Evolutionary conservation across 2,329 filamentous ascomycete species (phyloP), one percentile per base, ranked within the genome.

Genomic region (Fusarium compactum): DNA sequence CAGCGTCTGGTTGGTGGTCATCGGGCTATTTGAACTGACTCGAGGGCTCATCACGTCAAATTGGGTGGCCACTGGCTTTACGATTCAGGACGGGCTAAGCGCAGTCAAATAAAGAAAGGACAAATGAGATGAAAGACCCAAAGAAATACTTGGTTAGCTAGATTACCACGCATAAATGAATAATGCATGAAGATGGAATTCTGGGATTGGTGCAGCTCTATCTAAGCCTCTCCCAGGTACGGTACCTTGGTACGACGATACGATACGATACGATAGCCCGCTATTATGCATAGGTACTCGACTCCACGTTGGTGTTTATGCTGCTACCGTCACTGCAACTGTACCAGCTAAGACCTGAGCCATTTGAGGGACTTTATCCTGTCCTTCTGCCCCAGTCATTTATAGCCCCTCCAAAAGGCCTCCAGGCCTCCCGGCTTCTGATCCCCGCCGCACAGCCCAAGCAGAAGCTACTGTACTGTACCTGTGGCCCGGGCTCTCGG

Each of bases 21-120:
- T 46, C 55, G 50, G 51, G 44, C 40, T 38, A 38, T 38, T 51
- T 63, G 44, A 29, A 58, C 68, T 71, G 68, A 71, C 68, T 71
- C 68, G 50, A 53, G 38, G 24, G 11, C 44, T 32, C 46, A 46
- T 38, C 59, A 62, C 34, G 29, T 29, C 44, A 62, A 40, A 69
- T 71, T 65, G 52, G 29, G 68, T 71, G 68, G 64, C 56, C 41
- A 65, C 54, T 71, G 55, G 55, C 63, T 70, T 71, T 67, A 25
- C 46, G 43, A 57, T 51, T 65, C 43, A 65, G 38, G 34, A 38
- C 30, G 53, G 32, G 67, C 48, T 70, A 70, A 67, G 52, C 44
- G 58, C 51, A 34, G 12, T 27, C 32, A 29, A 43, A 52, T 27
- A 34, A 22, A 15, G 20, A 34, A 18, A 5, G 16, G 18, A 8